These are phyloP conservation scores for Penicillium atrosanguineum DNA, from an alignment of 495 filamentous ascomycete genomes.

Conservation along the genomic window DNA sequence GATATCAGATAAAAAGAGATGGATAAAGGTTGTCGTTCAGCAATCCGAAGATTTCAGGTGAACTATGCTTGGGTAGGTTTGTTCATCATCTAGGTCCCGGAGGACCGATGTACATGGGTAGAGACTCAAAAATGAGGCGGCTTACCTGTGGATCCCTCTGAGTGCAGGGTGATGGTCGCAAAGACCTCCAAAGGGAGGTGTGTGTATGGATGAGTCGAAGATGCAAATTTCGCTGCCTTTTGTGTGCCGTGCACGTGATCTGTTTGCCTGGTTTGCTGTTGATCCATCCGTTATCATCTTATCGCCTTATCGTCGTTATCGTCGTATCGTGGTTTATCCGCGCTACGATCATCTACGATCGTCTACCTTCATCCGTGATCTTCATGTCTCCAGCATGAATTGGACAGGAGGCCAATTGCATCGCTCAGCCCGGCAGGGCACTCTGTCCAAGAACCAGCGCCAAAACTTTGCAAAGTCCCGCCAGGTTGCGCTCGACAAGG, in stretches of 20 bases:
- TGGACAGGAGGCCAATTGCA: slow-evolving; percentile 47
- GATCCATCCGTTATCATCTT: neutral
- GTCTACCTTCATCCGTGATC: no score
- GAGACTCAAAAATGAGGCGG: neutral
- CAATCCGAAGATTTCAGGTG: slow-evolving; percentile 49
- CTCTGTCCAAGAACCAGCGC: slow-evolving; percentile 25
- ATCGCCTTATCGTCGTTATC: neutral
- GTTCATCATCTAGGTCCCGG: slow-evolving; percentile 38
- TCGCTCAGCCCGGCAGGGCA: slow-evolving; percentile 30
- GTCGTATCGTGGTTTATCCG: no score
- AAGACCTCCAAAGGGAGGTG: neutral
- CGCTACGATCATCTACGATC: no score
- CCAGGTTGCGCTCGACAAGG: slow-evolving; percentile 13
- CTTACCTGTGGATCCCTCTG: slow-evolving; percentile 7
- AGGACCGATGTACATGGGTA: neutral
- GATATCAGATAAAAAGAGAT: slow-evolving; percentile 48
- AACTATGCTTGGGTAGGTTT: slow-evolving; percentile 50
- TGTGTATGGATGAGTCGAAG: slow-evolving; percentile 3
- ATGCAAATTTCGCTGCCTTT: slow-evolving; percentile 6
- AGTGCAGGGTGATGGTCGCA: neutral
- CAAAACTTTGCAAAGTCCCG: slow-evolving; percentile 29
- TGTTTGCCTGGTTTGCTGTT: slow-evolving; percentile 18
- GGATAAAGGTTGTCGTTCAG: slow-evolving; percentile 50
- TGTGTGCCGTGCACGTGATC: slow-evolving; percentile 17
- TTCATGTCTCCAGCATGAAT: slow-evolving; percentile 30